Evolutionary conservation across 2,329 filamentous ascomycete species (phyloP).

Genomic region (Neofusicoccum umdonicola): DNA sequence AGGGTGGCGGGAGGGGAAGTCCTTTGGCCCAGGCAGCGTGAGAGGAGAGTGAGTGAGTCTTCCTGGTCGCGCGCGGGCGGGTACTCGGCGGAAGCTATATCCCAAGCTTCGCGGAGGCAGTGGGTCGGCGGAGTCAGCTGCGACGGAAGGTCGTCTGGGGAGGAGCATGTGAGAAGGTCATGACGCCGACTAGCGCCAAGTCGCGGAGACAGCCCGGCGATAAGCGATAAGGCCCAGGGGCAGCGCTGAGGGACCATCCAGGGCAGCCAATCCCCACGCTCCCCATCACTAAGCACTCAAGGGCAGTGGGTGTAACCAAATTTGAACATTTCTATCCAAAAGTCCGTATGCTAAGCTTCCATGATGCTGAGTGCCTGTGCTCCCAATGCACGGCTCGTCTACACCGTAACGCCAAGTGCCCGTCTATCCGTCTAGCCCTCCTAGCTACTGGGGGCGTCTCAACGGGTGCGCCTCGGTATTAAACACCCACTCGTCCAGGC

Average conservation of each 20-base stretch:
- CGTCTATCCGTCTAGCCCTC: background rate
- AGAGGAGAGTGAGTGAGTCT: background rate
- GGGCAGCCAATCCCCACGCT: background rate
- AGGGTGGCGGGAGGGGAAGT: background rate
- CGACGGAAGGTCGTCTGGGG: background rate
- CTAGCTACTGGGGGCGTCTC: slow-evolving; percentile 32
- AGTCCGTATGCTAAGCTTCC: background rate
- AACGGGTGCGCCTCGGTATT: slow-evolving; percentile 58
- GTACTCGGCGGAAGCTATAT: background rate
- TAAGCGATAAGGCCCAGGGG: background rate
- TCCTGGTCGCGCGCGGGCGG: background rate
- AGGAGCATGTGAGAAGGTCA: slow-evolving; percentile 12
- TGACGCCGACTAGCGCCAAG: slow-evolving; percentile 6
- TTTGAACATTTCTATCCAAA: too few species aligned
- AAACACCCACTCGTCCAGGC: slow-evolving; percentile 66
- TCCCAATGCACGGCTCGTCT: background rate
- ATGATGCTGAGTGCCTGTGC: too few species aligned
- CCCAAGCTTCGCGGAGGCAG: background rate
- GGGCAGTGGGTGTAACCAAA: too few species aligned
- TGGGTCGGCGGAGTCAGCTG: background rate
- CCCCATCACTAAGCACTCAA: background rate
- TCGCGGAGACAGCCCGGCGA: slow-evolving; percentile 6
- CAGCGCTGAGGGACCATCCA: too few species aligned
- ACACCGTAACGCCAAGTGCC: background rate
- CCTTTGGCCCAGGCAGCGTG: background rate